phyloP scores from a whole-genome alignment of 441 rosid genomes.

The Aquilaria agallochum region DNA sequence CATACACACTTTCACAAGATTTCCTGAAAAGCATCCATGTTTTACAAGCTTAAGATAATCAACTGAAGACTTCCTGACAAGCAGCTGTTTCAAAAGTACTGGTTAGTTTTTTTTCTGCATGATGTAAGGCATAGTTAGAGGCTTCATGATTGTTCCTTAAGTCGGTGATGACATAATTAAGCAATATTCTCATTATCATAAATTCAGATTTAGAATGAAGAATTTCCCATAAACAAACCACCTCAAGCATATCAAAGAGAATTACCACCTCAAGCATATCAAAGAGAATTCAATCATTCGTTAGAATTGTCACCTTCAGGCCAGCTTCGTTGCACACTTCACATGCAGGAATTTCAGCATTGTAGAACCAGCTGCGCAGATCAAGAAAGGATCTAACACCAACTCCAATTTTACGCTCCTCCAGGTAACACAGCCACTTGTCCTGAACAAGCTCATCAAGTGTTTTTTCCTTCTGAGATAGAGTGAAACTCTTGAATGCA shows the following conservation, averaged over 20 bases:
- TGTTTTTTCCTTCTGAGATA: slow-evolving; percentile 83
- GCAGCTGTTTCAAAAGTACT: no score
- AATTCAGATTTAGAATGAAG: slow-evolving; percentile 1
- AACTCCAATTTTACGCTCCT: slow-evolving; percentile 65
- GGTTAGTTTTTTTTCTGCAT: no score
- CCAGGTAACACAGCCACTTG: slow-evolving; percentile 61
- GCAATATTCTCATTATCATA: not conserved
- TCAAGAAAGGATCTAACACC: slow-evolving; percentile 85
- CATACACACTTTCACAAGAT: no score
- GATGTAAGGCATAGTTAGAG: no score
- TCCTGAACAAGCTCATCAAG: slow-evolving; percentile 63
- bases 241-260: slow-evolving; percentile 11
- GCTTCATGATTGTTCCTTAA: no score
- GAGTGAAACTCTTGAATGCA: slow-evolving; percentile 73
- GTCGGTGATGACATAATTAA: no score
- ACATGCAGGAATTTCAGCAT: slow-evolving; percentile 66
- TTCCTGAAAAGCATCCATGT: no score
- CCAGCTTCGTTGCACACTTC: slow-evolving; percentile 92
- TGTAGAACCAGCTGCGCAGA: slow-evolving; percentile 74
- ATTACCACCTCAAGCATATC: slow-evolving; percentile 5
- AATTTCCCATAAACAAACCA: slow-evolving; percentile 4
- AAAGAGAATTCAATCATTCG: slow-evolving; percentile 1
- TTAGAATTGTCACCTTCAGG: slow-evolving; percentile 45
- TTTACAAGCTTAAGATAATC: no score
- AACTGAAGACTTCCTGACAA: no score